These are phyloP conservation scores for Sporothrix pallida DNA, from an alignment of 2,329 filamentous ascomycete species.

Conservation along the genomic window DNA sequence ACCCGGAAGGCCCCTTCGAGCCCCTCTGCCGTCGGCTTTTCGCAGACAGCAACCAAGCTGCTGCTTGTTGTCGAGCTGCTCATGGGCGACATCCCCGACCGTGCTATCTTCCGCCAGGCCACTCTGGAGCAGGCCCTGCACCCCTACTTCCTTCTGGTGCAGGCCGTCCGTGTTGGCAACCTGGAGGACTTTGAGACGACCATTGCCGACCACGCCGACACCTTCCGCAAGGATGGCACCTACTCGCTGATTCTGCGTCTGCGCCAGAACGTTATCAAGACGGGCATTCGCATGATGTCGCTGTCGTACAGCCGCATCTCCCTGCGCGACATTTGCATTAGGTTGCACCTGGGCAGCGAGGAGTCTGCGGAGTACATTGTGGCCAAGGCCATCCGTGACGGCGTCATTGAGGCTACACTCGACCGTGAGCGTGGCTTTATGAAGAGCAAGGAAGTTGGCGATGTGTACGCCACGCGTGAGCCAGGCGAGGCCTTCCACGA, in stretches of 20 bases:
- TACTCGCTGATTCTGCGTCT: slow-evolving; percentile 94
- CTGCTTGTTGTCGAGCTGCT: slow-evolving; percentile 93
- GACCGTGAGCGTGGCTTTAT: slow-evolving; percentile 96
- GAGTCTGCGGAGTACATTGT: slow-evolving; percentile 99
- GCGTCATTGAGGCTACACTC: slow-evolving; percentile 92
- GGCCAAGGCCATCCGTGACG: slow-evolving; percentile 96
- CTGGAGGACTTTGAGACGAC: slow-evolving; percentile 89
- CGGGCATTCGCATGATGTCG: slow-evolving; percentile 98
- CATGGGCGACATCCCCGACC: slow-evolving; percentile 98
- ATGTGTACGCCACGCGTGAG: slow-evolving; percentile 94
- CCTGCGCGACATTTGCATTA: slow-evolving; percentile 94
- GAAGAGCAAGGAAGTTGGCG: slow-evolving; percentile 96
- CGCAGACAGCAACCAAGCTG: slow-evolving; percentile 95
- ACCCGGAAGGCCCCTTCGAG: slow-evolving; percentile 94
- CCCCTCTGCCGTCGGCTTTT: slow-evolving; percentile 88
- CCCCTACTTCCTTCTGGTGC: slow-evolving; percentile 92
- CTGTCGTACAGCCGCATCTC: slow-evolving; percentile 97
- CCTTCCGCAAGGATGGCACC: slow-evolving; percentile 91
- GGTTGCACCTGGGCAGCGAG: slow-evolving; percentile 89
- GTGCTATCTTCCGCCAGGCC: slow-evolving; percentile 89
- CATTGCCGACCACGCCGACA: slow-evolving; percentile 78
- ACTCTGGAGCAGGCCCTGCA: slow-evolving; percentile 85
- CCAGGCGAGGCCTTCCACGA: slow-evolving; percentile 98
- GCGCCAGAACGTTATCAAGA: slow-evolving; percentile 99
- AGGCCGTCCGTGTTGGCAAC: slow-evolving; percentile 95